Evolutionary conservation across 2,329 filamentous ascomycete genomes (phyloP).

Genomic region (Ophiosphaerella korrae): DNA sequence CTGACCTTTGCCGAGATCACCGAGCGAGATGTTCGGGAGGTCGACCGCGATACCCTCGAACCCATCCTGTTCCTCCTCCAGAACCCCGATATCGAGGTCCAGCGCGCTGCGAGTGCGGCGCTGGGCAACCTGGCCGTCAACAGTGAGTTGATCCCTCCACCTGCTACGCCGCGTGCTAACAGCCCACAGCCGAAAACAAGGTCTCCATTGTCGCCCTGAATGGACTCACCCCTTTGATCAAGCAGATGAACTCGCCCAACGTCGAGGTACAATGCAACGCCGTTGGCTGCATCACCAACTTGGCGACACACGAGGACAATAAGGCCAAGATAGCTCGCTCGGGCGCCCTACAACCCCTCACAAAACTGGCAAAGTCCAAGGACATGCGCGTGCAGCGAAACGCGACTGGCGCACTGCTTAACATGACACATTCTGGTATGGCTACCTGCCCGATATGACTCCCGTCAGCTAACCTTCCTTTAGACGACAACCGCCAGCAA

Average conservation of each 20-base stretch:
- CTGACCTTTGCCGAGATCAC: slow-evolving; percentile 99
- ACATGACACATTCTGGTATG: slow-evolving; percentile 98
- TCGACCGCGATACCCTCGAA: slow-evolving; percentile 91
- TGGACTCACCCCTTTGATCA: slow-evolving; percentile 87
- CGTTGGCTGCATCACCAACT: slow-evolving; percentile 96
- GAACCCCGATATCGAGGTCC: slow-evolving; percentile 94
- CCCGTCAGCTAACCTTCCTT: slow-evolving; percentile 22
- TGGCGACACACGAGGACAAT: slow-evolving; percentile 98
- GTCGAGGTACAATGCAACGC: slow-evolving; percentile 99
- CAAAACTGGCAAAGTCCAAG: slow-evolving; percentile 90
- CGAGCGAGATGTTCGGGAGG: slow-evolving; percentile 96
- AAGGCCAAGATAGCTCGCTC: slow-evolving; percentile 98
- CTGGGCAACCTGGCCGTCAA: slow-evolving; percentile 96
- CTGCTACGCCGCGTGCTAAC: slow-evolving; percentile 48
- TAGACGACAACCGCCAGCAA: slow-evolving; percentile 97
- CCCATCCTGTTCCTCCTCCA: slow-evolving; percentile 95
- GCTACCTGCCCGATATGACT: background rate
- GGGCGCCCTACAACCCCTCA: slow-evolving; percentile 87
- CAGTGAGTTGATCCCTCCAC: slow-evolving; percentile 61
- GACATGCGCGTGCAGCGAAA: slow-evolving; percentile 99
- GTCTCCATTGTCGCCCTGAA: slow-evolving; percentile 92
- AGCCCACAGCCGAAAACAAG: slow-evolving; percentile 86
- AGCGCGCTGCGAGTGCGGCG: slow-evolving; percentile 93
- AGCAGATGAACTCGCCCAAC: slow-evolving; percentile 97
- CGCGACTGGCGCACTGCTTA: slow-evolving; percentile 91